phyloP scores from a whole-genome alignment of 257 asterid genomes.

The Rhazya stricta region DNA sequence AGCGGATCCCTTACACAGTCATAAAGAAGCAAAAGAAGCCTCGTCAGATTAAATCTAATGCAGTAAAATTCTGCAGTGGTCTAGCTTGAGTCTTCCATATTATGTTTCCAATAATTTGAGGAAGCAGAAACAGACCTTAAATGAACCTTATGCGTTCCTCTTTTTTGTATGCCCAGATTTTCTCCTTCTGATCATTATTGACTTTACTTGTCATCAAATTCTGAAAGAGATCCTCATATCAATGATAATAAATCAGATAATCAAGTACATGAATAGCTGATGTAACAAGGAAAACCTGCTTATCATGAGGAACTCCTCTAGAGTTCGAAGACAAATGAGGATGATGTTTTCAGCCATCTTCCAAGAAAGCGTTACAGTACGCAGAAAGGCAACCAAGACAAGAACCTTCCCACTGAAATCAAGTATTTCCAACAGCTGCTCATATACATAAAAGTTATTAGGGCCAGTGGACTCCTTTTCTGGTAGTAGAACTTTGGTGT shows the following conservation, averaged over 20 bases:
- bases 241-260: neutral
- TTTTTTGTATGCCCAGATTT: neutral
- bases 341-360: constrained; percentile 9
- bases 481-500: constrained; percentile 7
- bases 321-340: constrained; percentile 4
- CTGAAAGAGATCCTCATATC: neutral
- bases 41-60: constrained; percentile 17
- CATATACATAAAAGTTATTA: neutral
- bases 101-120: constrained; percentile 11
- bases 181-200: neutral
- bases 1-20: constrained; percentile 15
- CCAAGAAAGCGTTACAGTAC: neutral
- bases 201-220: neutral
- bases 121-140: constrained; percentile 19
- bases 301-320: neutral
- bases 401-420: constrained; percentile 8
- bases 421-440: neutral
- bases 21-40: constrained; percentile 11
- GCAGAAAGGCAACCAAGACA: constrained; percentile 8
- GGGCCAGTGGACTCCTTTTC: neutral
- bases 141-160: constrained; percentile 8
- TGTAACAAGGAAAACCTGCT: neutral
- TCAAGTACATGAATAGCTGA: neutral
- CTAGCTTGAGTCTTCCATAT: constrained; percentile 6
- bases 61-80: constrained; percentile 13